Evolutionary conservation across 345 rosid genomes (phyloP), one percentile per base, ranked within the genome.

Genomic region (Melaleuca quinquenervia): DNA sequence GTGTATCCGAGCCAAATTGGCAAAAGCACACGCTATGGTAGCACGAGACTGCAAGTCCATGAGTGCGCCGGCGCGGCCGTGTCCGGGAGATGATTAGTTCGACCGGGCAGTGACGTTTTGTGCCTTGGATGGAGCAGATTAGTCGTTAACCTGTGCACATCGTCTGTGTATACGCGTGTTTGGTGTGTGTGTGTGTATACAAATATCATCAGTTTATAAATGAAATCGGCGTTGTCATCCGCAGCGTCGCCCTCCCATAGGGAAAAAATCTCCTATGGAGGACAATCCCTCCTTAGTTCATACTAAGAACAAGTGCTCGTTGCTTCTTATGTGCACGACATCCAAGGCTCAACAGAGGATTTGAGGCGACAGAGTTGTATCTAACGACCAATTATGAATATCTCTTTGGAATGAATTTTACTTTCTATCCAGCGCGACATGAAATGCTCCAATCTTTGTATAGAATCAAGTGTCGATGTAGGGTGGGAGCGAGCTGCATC

Each of bases 1-100:
- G 3, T 80, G 21, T 11, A n/a, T 4, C 52, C 48, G 21, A 48
- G 58, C 18, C 82, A 3, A 1, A 12, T 29, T 56, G 55, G 60
- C 60, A 41, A 45, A 36, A n/a, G n/a, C n/a, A 7, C 24, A 27
- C 58, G 26, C 84, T 6, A 24, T 14, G 29, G 80, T n/a, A 89
- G 85, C 95, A 92, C 92, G 95, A 94, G 96, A 91, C 95, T 15
- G 24, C 20, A 6, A 50, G 32, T 55, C 78, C 54, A 52, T 54
- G 78, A 70, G 78, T 70, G 78, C 78, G 45, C 78, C 18, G 3
- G 78, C 9, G 78, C 78, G 26, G 48, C 6, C 78, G 24, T 24
- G 6, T 18, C 48, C 26, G 78, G 78, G 26, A 36, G 48, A 70
- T 18, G 48, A 70, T 70, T 70, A 70, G 24, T 70, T 32, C 48